Base-by-base conservation (phyloP, 345 rosid species). In the Excoecaria cochinchinensis region DNA sequence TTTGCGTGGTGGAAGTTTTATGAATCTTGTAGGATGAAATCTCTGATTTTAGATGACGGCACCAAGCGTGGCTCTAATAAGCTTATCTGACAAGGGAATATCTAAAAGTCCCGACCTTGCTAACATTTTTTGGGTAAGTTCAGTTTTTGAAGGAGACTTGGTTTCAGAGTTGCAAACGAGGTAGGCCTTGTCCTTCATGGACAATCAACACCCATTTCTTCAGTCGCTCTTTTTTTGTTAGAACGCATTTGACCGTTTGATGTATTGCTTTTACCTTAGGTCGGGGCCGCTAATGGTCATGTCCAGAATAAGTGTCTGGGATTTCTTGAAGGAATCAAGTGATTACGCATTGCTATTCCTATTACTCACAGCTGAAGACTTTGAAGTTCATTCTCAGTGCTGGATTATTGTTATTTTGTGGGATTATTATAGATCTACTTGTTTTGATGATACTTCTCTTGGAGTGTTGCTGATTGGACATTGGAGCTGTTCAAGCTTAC, bases 221-320 rank as follows among this genome's bases (percentile, higher is more conserved):
- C 80, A 76, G 74, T 72, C 70, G 73, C 82, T 69, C 78, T 76
- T 65, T 76, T 76, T 12, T 74, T 74, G 24, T 65, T 51, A 83
- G 87, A 78, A 79, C 51, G 68, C 79, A 78, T 87, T 88, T 93
- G 97, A 89, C 87, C 21, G 77, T 82, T 86, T 90, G 83, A 81
- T 89, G 69, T 86, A 72, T 84, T 90, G 90, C 88, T 89, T 83
- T 85, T 85, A 88, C 92, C 66, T 79, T 86, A 90, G 96, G 92
- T 89, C 78, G 80, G 84, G 83, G 82, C 82, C n/a, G 82, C 84
- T 69, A 70, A 77, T 80, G 85, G 75, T 75, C 78, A 63, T 83
- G 83, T 89, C 86, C 80, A 73, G 85, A 82, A 70, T 83, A 74
- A 71, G 86, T 84, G 75, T 76, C 85, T 74, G 71, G 83, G 86